Evolutionary conservation across 768 basidiomycete species (phyloP), one percentile per base, ranked within the genome.

Genomic region (Gymnopilus junonius): DNA sequence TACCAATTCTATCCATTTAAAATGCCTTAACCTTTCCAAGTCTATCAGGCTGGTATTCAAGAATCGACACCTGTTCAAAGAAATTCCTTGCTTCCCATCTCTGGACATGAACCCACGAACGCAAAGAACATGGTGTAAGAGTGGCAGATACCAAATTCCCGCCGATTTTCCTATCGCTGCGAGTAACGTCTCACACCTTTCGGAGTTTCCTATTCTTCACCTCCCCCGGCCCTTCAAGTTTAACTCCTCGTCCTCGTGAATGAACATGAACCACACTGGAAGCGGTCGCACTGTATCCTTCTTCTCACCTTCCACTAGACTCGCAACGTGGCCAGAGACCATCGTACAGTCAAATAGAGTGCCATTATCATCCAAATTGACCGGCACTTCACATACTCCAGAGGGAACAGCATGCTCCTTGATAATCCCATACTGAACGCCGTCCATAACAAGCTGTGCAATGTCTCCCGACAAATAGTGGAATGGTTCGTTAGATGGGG

Each of bases 321-420:
- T 59, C 14, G 65, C 69, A 15, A 72, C 23, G 17, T 64, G 61
- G 7, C 69, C 71, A 5, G 69, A 67, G 10, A 64, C 50, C 67
- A 70, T 68, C 15, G 55, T 35, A 34, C 60, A 62, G 8, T 63
- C 62, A 21, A 64, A 37, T 15, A 51, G 11, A 17, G 43, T 35
- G 15, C 66, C 67, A 25, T 65, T 66, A 20, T 71, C 69, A 63
- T 43, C 21, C 27, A 57, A 14, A 8, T 57, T 42, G 14, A 57
- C 62, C 21, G 66, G 61, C 4, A 67, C 65, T 43, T 68, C 68
- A 10, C 65, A 62, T 29, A 64, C 64, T 17, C 62, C 69, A 8
- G 37, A 46, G 8, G 65, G 66, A 8, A 68, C 31, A 12, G 58
- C 43, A n/a, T 20, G 15, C 15, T 17, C 31, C 8, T 68, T 35